Evolutionary conservation across 2,329 filamentous ascomycete genomes (phyloP).

Genomic region (Diaporthe sp.): DNA sequence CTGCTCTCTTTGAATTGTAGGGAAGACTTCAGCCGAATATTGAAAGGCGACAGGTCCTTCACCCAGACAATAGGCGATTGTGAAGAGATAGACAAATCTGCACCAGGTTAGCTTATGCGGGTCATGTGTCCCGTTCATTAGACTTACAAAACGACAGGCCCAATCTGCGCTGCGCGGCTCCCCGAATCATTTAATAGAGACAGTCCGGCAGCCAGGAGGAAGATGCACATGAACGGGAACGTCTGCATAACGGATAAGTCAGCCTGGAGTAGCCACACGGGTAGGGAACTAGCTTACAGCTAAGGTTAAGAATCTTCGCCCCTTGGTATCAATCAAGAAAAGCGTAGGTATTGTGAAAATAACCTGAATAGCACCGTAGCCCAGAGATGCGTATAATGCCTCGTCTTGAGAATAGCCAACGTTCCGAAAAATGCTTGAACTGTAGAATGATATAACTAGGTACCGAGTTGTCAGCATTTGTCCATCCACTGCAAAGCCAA

Average conservation of each 20-base stretch:
- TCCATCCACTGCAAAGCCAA: not conserved
- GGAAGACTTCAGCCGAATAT: slow-evolving; percentile 78
- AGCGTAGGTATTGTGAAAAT: slow-evolving; percentile 45
- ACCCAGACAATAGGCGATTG: slow-evolving; percentile 72
- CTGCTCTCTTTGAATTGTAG: slow-evolving; percentile 77
- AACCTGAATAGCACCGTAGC: slow-evolving; percentile 62
- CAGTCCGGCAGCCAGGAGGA: slow-evolving; percentile 59
- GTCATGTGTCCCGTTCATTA: not conserved
- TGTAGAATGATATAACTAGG: slow-evolving; percentile 81
- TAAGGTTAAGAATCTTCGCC: slow-evolving; percentile 44
- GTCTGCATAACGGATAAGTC: slow-evolving; percentile 58
- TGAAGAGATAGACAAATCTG: slow-evolving; percentile 69
- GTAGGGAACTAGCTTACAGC: slow-evolving; percentile 37
- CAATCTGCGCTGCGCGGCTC: slow-evolving; percentile 43
- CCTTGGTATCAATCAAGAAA: slow-evolving; percentile 48
- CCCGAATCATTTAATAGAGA: slow-evolving; percentile 62
- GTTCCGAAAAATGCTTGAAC: slow-evolving; percentile 71
- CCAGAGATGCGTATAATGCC: slow-evolving; percentile 73
- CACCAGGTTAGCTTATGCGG: not conserved
- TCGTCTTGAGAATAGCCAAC: slow-evolving; percentile 67
- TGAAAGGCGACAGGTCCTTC: slow-evolving; percentile 78
- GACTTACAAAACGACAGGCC: slow-evolving; percentile 60
- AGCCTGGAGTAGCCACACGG: too few species aligned
- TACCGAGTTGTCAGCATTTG: not conserved
- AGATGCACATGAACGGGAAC: slow-evolving; percentile 68